Conservation (phyloP, 1,284 basidiomycete genomes). For the Austropuccinia psidii region DNA sequence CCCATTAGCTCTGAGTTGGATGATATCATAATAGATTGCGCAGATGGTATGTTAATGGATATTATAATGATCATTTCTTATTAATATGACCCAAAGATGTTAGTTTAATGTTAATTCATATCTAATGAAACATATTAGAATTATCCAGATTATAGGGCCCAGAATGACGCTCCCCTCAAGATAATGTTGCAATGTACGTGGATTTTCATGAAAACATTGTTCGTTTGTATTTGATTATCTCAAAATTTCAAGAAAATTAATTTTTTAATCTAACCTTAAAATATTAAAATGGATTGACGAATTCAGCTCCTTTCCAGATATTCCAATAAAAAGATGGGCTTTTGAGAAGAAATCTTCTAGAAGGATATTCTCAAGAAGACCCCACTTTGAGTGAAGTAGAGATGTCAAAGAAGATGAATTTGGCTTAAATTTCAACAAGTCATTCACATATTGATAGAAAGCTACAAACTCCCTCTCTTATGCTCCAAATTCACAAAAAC, state of each 20-base stretch:
- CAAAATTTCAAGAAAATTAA: not conserved
- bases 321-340: constrained; percentile 43
- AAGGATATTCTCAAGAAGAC: not conserved
- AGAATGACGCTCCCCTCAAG: constrained; percentile 33
- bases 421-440: not conserved
- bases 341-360: not conserved
- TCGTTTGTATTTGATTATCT: constrained; percentile 11
- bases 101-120: not conserved
- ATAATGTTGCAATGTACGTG: constrained; percentile 26
- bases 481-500: not conserved
- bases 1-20: constrained; percentile 16
- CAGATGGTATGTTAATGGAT: constrained; percentile 5
- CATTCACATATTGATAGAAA: not conserved
- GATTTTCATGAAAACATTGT: constrained; percentile 29
- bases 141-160: constrained; percentile 7
- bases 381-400: constrained; percentile 40
- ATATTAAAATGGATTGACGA: constrained; percentile 14
- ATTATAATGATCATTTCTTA: not conserved
- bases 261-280: not conserved
- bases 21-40: not conserved
- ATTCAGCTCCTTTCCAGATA: constrained; percentile 42
- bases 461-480: constrained; percentile 15
- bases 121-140: not conserved
- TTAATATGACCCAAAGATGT: no score
- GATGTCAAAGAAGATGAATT: constrained; percentile 40